phyloP scores from a whole-genome alignment of 345 rosid species.

The Eucalyptus tenuipes region DNA sequence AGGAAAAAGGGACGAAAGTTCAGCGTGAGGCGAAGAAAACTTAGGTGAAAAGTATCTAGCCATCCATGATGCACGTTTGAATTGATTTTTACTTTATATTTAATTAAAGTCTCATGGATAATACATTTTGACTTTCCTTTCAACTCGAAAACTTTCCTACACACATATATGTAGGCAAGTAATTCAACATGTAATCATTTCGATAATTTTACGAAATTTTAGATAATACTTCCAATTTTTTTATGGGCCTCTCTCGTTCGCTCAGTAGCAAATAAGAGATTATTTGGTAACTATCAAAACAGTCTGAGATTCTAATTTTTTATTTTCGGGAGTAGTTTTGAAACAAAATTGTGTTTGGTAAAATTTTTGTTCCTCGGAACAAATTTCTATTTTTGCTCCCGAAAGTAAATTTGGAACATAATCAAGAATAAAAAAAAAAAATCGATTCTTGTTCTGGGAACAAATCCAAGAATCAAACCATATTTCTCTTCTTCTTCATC shows the following conservation, averaged over 20 bases:
- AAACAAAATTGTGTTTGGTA: too few species aligned
- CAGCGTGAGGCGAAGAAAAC: background rate
- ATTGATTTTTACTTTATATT: background rate
- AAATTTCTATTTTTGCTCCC: too few species aligned
- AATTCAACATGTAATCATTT: background rate
- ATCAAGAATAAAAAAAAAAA: too few species aligned
- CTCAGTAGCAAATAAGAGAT: background rate
- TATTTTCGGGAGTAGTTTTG: too few species aligned
- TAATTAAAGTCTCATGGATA: background rate
- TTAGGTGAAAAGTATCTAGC: background rate
- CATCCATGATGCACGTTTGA: too few species aligned
- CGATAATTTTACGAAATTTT: background rate
- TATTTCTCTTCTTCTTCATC: too few species aligned
- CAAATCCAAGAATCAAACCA: too few species aligned
- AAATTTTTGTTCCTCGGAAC: too few species aligned
- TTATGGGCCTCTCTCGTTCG: background rate
- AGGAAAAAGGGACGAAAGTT: background rate
- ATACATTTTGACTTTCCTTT: background rate
- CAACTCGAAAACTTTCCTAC: background rate
- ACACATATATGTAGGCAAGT: background rate
- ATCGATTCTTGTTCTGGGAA: too few species aligned
- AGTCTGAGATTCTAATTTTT: too few species aligned
- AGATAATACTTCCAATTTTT: background rate
- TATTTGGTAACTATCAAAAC: too few species aligned
- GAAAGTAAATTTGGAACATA: too few species aligned